phyloP scores from a whole-genome alignment of 371 early-diverging fungal genomes.

The Syncephalastrum contaminatum region DNA sequence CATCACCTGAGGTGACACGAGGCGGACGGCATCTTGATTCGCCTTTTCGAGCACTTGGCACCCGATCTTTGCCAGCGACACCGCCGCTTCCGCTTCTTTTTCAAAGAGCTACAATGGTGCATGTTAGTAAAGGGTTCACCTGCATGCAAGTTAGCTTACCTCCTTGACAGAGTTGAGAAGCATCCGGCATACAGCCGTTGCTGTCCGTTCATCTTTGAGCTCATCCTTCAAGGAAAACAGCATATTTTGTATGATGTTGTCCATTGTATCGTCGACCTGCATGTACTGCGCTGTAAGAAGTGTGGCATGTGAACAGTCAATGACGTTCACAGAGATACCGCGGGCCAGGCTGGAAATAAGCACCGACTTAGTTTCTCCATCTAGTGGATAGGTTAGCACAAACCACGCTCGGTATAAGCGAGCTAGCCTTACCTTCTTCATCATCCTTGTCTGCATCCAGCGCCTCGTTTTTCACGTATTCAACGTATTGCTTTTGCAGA shows the following conservation, averaged over 20 bases:
- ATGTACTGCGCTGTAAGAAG: conserved; percentile 45
- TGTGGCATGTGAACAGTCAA: conserved; percentile 38
- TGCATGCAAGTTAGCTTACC: conserved; percentile 20
- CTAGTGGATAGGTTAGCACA: neutral
- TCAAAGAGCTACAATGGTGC: conserved; percentile 30
- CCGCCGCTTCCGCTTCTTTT: conserved; percentile 6
- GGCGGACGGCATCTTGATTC: conserved; percentile 18
- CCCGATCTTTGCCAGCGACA: conserved; percentile 25
- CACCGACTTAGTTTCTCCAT: conserved; percentile 2
- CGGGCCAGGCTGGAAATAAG: conserved; percentile 31
- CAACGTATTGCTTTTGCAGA: neutral
- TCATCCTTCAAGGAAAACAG: conserved; percentile 32
- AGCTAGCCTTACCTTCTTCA: neutral
- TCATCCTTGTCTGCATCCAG: conserved; percentile 15
- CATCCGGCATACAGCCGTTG: conserved; percentile 33
- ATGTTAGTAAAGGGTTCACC: neutral
- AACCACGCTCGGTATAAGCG: too few species aligned
- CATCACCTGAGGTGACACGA: conserved; percentile 25
- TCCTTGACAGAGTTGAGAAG: conserved; percentile 42
- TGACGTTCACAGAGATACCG: conserved; percentile 38
- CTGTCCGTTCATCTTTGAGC: conserved; percentile 30
- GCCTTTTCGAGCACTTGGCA: conserved; percentile 23
- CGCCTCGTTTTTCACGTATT: conserved; percentile 32
- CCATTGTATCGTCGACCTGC: conserved; percentile 35
- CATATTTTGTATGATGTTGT: conserved; percentile 44